Evolutionary conservation across 2,329 filamentous ascomycete species (phyloP).

Genomic region (Plenodomus lindquistii): DNA sequence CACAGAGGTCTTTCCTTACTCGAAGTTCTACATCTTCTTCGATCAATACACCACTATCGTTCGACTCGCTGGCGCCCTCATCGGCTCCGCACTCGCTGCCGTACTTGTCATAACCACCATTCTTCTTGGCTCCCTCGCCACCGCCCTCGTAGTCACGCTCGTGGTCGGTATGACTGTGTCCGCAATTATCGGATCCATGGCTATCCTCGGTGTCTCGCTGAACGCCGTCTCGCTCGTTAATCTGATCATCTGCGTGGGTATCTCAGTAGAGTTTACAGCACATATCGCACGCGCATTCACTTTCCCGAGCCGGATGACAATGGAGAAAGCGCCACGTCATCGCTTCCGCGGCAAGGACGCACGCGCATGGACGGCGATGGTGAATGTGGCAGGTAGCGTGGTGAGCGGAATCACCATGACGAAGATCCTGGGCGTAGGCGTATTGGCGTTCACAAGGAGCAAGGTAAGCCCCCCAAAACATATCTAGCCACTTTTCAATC

Average conservation of each 20-base stretch:
- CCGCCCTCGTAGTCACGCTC: slow-evolving; percentile 77
- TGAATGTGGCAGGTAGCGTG: slow-evolving; percentile 92
- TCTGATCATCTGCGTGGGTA: slow-evolving; percentile 94
- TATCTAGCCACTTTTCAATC: too few relatives aligned
- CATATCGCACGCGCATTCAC: slow-evolving; percentile 96
- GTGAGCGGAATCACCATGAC: slow-evolving; percentile 97
- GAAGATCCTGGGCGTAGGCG: slow-evolving; percentile 87
- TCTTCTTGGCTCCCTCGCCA: slow-evolving; percentile 81
- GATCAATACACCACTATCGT: slow-evolving; percentile 93
- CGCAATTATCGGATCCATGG: slow-evolving; percentile 96
- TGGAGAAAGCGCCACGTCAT: slow-evolving; percentile 74
- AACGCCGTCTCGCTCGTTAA: slow-evolving; percentile 97
- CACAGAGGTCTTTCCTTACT: slow-evolving; percentile 91
- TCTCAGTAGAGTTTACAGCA: slow-evolving; percentile 95
- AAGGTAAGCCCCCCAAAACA: slow-evolving; percentile 56
- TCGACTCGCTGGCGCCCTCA: slow-evolving; percentile 73
- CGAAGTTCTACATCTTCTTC: slow-evolving; percentile 98
- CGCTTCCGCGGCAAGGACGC: slow-evolving; percentile 82
- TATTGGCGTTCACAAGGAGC: slow-evolving; percentile 90
- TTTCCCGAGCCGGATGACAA: slow-evolving; percentile 81
- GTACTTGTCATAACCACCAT: slow-evolving; percentile 80
- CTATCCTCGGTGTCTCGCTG: slow-evolving; percentile 81
- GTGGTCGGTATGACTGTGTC: slow-evolving; percentile 93
- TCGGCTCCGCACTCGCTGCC: slow-evolving; percentile 81
- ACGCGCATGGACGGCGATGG: slow-evolving; percentile 87